Evolutionary conservation across 2,329 filamentous ascomycete genomes (phyloP).

Genomic region (Apiospora saccharicola): DNA sequence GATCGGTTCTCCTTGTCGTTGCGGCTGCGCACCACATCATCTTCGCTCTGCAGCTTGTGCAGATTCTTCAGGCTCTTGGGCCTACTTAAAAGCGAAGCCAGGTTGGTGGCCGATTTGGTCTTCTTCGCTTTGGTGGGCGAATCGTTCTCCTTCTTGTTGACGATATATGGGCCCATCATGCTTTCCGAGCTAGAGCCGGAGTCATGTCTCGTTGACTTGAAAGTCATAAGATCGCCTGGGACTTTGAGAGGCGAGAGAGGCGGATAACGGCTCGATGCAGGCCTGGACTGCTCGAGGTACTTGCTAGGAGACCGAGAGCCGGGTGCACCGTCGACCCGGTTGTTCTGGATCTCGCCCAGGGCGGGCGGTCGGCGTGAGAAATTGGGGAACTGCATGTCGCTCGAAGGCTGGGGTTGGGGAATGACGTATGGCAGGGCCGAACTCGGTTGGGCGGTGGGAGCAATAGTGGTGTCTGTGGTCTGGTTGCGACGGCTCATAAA

Average conservation of each 20-base stretch:
- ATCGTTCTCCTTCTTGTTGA: conserved; percentile 47
- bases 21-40: conserved; percentile 52
- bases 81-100: conserved; percentile 78
- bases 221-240: conserved; percentile 40
- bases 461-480: conserved; percentile 49
- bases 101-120: conserved; percentile 82
- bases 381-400: conserved; percentile 42
- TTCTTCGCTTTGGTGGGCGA: conserved; percentile 74
- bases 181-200: conserved; percentile 36
- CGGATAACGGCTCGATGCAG: conserved; percentile 23
- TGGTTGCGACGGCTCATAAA: conserved; percentile 59
- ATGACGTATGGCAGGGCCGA: conserved; percentile 35
- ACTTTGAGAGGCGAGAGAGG: conserved; percentile 40
- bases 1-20: conserved; percentile 86
- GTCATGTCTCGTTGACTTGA: not conserved
- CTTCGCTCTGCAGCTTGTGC: conserved; percentile 59
- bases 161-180: conserved; percentile 43
- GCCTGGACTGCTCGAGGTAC: conserved; percentile 28
- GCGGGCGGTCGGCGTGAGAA: conserved; percentile 52
- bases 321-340: conserved; percentile 46
- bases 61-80: conserved; percentile 77
- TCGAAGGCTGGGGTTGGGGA: conserved; percentile 30
- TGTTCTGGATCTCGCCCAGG: conserved; percentile 65
- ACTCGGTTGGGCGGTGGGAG: conserved; percentile 36
- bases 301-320: conserved; percentile 38